Base-by-base conservation (phyloP, 2,329 filamentous ascomycete species). In the Zopfia rhizophila region DNA sequence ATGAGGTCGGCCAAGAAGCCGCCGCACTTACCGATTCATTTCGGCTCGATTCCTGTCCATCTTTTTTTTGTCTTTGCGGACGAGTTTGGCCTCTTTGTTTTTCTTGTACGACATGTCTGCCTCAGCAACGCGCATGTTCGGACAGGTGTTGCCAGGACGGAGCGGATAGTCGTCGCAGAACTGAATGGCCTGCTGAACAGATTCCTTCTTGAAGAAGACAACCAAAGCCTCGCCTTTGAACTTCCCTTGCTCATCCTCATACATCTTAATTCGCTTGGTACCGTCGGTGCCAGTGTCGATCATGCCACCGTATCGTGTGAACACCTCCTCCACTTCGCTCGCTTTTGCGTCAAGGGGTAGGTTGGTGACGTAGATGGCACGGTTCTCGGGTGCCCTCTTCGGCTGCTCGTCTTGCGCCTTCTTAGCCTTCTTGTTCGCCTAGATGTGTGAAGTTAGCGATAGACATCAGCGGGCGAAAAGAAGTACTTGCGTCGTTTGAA, bases 141-240 rank as follows among this genome's bases (percentile, higher is more conserved):
- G 74, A 27, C 65, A 73, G 42, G 75, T 75, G 68, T 79, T 57
- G 61, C 87, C 72, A 48, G 89, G 79, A 46, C 93, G 82, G 63
- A 97, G 94, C 58, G 91, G 85, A 4, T 87, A 88, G 62, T 91
- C 90, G 69, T 95, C 90, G 10, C 91, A 80, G 61, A 94, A 80
- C 75, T 87, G 85, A 55, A 93, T 89, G 31, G 90, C 90, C 76
- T 91, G 87, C 29, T 88, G 78, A 47, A 99, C 93, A n/a, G 90
- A 95, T 66, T 96, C 91, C 0, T 91, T 89, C 60, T 94, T 90
- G 81, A 96, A 97, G 75, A 95, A 99, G 24, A 97, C 90, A 42
- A 99, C 79, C 22, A 99, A 80, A 2, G 90, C 92, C 67, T 97
- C 92, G 50, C 94, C 94, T 68, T 97, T 97, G 80, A 96, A 96